These are phyloP conservation scores for Populus tremula DNA, from an alignment of 345 rosid genomes.

Conservation along the genomic window DNA sequence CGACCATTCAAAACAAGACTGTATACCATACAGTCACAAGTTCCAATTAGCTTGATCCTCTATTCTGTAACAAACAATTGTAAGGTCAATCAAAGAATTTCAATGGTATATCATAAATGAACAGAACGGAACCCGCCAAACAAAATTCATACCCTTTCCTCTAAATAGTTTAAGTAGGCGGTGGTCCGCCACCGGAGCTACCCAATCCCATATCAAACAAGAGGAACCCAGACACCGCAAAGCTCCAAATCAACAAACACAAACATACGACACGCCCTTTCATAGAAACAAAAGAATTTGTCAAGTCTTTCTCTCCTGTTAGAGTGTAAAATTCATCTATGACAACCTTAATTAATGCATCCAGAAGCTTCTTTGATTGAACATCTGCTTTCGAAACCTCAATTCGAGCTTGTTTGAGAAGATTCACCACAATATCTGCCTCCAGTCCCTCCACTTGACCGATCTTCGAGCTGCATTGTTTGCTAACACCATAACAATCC, in stretches of 20 bases:
- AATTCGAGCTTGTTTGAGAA: conserved; percentile 28
- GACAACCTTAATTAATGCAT: conserved; percentile 23
- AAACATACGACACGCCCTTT: conserved; percentile 10
- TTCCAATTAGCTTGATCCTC: neutral
- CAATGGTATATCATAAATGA: neutral
- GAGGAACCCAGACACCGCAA: conserved; percentile 10
- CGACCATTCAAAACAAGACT: no score
- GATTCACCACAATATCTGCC: conserved; percentile 18
- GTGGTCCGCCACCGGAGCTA: conserved; percentile 18
- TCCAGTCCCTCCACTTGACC: conserved; percentile 11
- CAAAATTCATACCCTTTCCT: conserved; percentile 2
- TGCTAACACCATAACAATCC: conserved; percentile 2
- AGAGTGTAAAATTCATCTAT: conserved; percentile 20
- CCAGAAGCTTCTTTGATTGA: conserved; percentile 35
- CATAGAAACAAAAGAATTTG: conserved; percentile 9
- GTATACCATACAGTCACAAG: no score
- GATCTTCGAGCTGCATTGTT: conserved; percentile 1
- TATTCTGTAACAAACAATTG: neutral
- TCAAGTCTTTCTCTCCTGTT: conserved; percentile 29
- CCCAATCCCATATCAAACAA: conserved; percentile 12
- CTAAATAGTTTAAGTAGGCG: conserved; percentile 28
- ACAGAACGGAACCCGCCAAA: neutral
- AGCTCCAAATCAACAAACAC: conserved; percentile 28
- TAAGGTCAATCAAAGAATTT: neutral
- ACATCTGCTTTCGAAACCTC: conserved; percentile 23